Base-by-base conservation (phyloP, 441 rosid genomes). In the Euphorbia schlechtendalii region DNA sequence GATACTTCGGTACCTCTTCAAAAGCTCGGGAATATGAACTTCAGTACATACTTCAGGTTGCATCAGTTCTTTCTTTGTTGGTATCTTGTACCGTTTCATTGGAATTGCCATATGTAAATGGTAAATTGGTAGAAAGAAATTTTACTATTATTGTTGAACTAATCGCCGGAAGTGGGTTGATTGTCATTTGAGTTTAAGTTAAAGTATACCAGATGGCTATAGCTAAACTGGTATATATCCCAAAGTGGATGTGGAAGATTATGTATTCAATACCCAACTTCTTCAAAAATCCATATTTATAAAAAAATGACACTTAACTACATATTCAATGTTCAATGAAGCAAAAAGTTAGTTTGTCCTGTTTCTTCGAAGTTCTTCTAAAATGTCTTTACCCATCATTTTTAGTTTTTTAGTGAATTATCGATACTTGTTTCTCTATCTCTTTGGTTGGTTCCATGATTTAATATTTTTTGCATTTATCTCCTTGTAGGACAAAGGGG, bases 21-120 rank as follows among this genome's bases (percentile, higher is more conserved):
- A 89, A 78, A 77, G 84, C 90, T 70, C 90, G 99, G 22, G 84
- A 90, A 68, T 93, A 90, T 78, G 97, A 93, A 73, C 87, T 90
- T 65, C 81, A 88, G 66, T 85, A 86, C 76, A 70, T 90, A 41
- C 89, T 93, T 66, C 86, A 93, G 99, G 99, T 93, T 64, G 57
- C 24, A 56, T 30, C 53, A 63, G 48, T 38, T 49, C 18, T 66
- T 77, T 53, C 64, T 34, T 30, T 61, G 54, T 59, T 66, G 67
- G 60, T 66, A 56, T 9, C 32, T 57, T 40, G 41, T 20, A 56
- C 46, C 24, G 27, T 18, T 60, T 1, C 2, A 17, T n/a, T 21
- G 12, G 40, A 8, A 30, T 45, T 59, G 46, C 15, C 22, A 52
- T 13, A 20, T 27, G 24, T 15, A 48, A 43, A 56, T 5, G 32